Evolutionary conservation across 805 yeast species (phyloP), one percentile per base, ranked within the genome.

Genomic region (Lipomyces chichibuensis): DNA sequence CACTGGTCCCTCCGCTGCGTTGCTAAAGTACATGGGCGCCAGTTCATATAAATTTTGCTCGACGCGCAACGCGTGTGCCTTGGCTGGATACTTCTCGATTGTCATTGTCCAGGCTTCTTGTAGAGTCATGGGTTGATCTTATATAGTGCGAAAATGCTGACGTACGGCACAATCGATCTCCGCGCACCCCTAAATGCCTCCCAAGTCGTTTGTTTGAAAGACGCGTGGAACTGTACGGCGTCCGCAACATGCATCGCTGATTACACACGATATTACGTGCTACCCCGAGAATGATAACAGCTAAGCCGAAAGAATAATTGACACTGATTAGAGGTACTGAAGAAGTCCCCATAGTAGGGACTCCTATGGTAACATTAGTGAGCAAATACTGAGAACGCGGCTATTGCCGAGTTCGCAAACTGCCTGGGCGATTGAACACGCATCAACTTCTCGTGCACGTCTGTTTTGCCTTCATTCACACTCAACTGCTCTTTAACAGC

Each of bases 1-100:
- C 51, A 61, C 70, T 59, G 63, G 78, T n/a, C 63, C 25, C 23
- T 67, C 73, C 5, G 75, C 71, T 52, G 73, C 73, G 17, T 68
- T 67, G 56, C 72, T 29, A 43, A 73, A 62, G 23, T 35, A 13
- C 14, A 20, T 14, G 20, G 67, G 64, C 13, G 58, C 32, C 32
- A 66, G 55, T 4, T 25, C 23, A 11, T 35, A 11, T 1, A 69
- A 43, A 17, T 65, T 66, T 9, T 53, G 33, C 2, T 54, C 32
- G 25, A 71, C 74, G 17, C 66, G 39, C 13, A 33, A 51, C 4
- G 90, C 90, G 76, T 91, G 97, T 29, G 77, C 80, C 71, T 87
- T 90, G 7, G 96, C 91, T 14, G 96, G 96, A 74, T 91, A 91
- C 71, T 88, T 89, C 64, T 75, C 78, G 23, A 25, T 23, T 27